These are phyloP conservation scores for Mortierella sp. DNA, from an alignment of 371 early-diverging fungal species.

Conservation along the genomic window DNA sequence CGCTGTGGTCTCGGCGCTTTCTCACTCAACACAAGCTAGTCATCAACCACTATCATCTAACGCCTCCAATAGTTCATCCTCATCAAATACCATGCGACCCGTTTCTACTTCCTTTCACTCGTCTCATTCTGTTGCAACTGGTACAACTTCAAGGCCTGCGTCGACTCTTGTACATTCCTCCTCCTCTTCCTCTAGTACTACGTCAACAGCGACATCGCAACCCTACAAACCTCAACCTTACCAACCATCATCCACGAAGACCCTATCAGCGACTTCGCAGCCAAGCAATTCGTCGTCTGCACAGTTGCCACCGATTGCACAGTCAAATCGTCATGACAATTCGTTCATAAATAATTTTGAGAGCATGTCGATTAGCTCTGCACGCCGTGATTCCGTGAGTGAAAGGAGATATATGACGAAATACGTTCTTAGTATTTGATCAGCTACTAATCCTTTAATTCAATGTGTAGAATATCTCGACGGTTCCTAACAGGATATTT, in stretches of 20 bases:
- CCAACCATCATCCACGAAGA: not conserved
- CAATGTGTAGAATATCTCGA: not conserved
- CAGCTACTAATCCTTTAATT: not conserved
- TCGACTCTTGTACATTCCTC: no score
- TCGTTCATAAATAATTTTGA: not conserved
- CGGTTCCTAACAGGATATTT: conserved; percentile 9
- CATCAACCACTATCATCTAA: not conserved
- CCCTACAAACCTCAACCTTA: not conserved
- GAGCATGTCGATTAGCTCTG: not conserved
- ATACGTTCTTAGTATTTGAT: no score
- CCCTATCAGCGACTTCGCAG: not conserved
- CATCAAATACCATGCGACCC: not conserved
- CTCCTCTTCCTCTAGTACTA: no score
- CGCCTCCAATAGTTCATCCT: no score
- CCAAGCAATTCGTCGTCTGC: not conserved
- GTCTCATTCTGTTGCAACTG: not conserved
- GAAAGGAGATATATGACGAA: no score
- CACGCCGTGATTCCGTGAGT: not conserved
- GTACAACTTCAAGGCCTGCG: no score
- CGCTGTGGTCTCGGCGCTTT: no score
- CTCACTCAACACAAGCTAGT: no score
- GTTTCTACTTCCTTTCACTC: not conserved
- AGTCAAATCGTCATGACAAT: not conserved
- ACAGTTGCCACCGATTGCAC: no score
- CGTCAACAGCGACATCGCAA: not conserved